Base-by-base conservation (phyloP, 1,284 basidiomycete species). In the Quambalaria eucalypti region DNA sequence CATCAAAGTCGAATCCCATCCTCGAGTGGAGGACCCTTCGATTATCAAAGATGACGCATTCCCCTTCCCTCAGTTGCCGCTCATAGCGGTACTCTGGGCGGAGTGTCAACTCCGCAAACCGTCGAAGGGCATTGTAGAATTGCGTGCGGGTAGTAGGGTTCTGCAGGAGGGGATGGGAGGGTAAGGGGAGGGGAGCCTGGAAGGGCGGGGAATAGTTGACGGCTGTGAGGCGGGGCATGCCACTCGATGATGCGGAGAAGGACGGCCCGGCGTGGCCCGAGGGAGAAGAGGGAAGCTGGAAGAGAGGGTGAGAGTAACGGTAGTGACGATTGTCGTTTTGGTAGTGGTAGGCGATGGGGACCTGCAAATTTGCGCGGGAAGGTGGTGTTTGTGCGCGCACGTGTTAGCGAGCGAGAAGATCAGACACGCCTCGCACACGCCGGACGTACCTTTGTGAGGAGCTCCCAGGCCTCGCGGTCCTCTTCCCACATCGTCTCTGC, bases 201-300 rank as follows among this genome's bases (percentile, higher is more conserved):
- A 97, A 98, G 0, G 92, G 93, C 0, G 93, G 93, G 3, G 87
- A 87, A 77, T 95, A 97, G 77, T 92, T 95, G 71, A 97, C 82
- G 1, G 69, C 68, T 25, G 57, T 64, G 28, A 73, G 55, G 23
- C 71, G 59, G 9, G 71, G 71, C 71, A 73, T 73, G 8, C 14
- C 33, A 25, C 23, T 40, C 9, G 48, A 46, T 44, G 59, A 56
- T 16, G 53, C 54, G 14, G 28, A 33, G 29, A 53, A 56, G 6
- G 56, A 49, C 12, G 49, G 52, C 3, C 66, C 66, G 7, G 59
- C 61, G 36, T 68, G 66, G 0, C 65, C 65, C 33, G 65, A 62
- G 16, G 55, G 58, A 4, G 54, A 52, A 31, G 53, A 60, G 1
- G 77, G 78, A 21, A 89, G 80, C 65, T 90, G 82, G 69, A 97